A percentile compares a stretch with the other conserved stretches of the same genome.
Evolutionary conservation across 139 green algal species (phyloP).

Genomic region (Volvox africanus): DNA sequence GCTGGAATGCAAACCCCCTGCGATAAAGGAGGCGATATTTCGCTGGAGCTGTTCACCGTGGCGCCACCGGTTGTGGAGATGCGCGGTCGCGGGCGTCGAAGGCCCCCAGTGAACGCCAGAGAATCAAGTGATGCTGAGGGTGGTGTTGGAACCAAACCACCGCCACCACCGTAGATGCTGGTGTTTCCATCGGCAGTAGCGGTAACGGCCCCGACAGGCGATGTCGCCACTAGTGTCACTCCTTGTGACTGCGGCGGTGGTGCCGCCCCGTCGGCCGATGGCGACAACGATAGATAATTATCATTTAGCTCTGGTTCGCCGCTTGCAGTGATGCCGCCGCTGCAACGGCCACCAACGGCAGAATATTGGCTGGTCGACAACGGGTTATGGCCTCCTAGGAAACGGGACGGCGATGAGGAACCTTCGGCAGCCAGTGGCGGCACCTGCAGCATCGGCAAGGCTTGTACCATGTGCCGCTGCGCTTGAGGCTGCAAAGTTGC

Average conservation of each 20-base stretch:
- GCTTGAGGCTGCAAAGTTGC: neutral
- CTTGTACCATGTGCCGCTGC: neutral
- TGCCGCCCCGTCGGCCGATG: neutral
- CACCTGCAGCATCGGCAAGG: neutral
- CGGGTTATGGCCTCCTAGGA: neutral
- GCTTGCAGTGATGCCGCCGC: neutral
- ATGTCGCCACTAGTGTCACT: neutral
- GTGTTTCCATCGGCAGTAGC: neutral
- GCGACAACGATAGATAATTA: neutral
- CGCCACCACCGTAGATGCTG: neutral
- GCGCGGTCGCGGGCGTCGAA: neutral
- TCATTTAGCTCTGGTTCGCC: neutral
- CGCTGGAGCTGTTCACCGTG: neutral
- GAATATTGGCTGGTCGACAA: neutral
- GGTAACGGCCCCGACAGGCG: neutral
- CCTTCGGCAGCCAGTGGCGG: neutral
- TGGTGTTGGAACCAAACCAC: neutral
- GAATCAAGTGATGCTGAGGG: neutral
- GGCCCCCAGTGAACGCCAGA: neutral
- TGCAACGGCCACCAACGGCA: neutral
- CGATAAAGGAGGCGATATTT: neutral
- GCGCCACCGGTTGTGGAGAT: neutral
- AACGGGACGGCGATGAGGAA: neutral
- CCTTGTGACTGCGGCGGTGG: neutral
- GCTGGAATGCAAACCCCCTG: neutral